Conservation (phyloP, 345 rosid genomes). For the Passiflora organensis region DNA sequence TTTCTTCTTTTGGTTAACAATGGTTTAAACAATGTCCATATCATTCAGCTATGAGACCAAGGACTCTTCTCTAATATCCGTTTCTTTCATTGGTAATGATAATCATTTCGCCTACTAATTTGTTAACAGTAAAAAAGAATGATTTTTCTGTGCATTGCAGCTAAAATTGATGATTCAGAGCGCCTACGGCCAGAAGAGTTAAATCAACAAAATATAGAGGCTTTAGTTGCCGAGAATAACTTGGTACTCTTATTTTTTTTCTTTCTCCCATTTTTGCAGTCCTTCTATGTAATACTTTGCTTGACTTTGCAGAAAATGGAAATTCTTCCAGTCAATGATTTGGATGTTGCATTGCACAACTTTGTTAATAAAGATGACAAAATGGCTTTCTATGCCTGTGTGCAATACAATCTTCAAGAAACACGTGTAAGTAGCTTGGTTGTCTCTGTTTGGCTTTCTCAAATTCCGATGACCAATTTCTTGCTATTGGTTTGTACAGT, state of each 20-base stretch:
- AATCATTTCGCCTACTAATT: too few relatives aligned
- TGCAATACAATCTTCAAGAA: conserved; percentile 86
- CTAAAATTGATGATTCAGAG: conserved; percentile 70
- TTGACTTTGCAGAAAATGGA: conserved; percentile 78
- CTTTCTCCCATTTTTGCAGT: neutral
- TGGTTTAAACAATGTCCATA: too few relatives aligned
- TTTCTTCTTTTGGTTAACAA: too few relatives aligned
- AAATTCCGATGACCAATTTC: too few relatives aligned
- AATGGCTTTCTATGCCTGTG: conserved; percentile 79
- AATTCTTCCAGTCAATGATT: conserved; percentile 91
- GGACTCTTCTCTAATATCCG: too few relatives aligned
- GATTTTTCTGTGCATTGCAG: conserved; percentile 37
- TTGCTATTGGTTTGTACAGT: too few relatives aligned
- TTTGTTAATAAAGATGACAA: conserved; percentile 97
- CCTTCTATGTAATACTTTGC: neutral
- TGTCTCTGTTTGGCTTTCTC: too few relatives aligned
- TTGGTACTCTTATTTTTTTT: conserved; percentile 44
- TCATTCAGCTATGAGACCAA: too few relatives aligned
- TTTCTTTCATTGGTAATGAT: too few relatives aligned
- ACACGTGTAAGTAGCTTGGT: conserved; percentile 64
- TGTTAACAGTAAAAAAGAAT: neutral
- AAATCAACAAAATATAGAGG: conserved; percentile 97
- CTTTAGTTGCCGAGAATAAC: conserved; percentile 93
- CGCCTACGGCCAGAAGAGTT: conserved; percentile 95
- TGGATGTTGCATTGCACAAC: conserved; percentile 89